Conservation (phyloP, 2,329 filamentous ascomycete species). For the Thelonectria olida region DNA sequence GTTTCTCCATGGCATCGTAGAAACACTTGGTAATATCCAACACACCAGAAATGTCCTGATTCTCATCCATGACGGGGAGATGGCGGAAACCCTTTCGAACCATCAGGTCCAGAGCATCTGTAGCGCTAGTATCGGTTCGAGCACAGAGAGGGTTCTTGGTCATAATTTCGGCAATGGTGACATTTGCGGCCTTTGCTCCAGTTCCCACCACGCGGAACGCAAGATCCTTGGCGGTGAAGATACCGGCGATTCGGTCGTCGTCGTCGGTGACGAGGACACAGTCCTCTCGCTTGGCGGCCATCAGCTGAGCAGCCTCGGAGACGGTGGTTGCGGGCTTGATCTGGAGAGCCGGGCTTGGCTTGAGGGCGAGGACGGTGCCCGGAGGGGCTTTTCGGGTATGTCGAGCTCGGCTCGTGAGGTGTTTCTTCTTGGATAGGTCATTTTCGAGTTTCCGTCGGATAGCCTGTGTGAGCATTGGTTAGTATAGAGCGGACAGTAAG, state of each 20-base stretch:
- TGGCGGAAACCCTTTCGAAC: conserved; percentile 98
- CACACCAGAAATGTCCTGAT: conserved; percentile 98
- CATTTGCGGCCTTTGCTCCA: conserved; percentile 86
- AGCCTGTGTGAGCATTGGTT: conserved; percentile 66
- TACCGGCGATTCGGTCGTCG: conserved; percentile 96
- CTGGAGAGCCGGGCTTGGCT: conserved; percentile 94
- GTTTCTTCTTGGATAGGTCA: conserved; percentile 97
- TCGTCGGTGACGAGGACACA: conserved; percentile 98
- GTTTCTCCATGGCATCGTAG: conserved; percentile 99
- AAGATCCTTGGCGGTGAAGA: conserved; percentile 98
- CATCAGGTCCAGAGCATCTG: conserved; percentile 97
- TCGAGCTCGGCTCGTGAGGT: conserved; percentile 78
- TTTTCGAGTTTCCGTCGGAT: conserved; percentile 97
- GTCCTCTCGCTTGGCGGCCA: conserved; percentile 98
- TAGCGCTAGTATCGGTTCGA: conserved; percentile 96
- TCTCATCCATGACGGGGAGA: conserved; percentile 99
- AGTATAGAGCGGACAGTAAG: conserved; percentile 20
- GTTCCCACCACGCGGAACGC: conserved; percentile 95
- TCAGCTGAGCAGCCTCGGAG: conserved; percentile 94
- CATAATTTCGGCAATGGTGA: conserved; percentile 99
- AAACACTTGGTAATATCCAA: conserved; percentile 99
- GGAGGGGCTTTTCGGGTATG: conserved; percentile 93
- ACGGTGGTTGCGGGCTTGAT: conserved; percentile 96
- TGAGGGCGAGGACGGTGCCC: conserved; percentile 93
- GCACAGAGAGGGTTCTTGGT: conserved; percentile 99